A percentile compares a stretch with the other conserved stretches of the same genome.
Evolutionary conservation across 176 grass and related monocot genomes (phyloP).

Genomic region (Aegilops tauschii): DNA sequence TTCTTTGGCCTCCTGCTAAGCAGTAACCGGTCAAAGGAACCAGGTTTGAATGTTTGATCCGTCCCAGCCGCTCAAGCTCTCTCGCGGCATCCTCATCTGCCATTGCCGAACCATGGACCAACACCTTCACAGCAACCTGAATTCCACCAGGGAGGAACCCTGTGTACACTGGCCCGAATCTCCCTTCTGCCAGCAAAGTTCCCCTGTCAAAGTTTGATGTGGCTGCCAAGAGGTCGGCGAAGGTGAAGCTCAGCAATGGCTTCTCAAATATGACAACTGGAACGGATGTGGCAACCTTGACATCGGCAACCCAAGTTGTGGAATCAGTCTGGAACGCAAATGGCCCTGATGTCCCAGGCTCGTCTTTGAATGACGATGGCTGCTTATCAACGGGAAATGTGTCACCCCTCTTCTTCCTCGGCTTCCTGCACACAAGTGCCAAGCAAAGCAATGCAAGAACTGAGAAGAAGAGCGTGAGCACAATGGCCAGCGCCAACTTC

Average conservation of each 20-base stretch:
- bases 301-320: conserved; percentile 87
- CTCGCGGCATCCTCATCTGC: conserved; percentile 69
- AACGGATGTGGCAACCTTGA: conserved; percentile 84
- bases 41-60: conserved; percentile 87
- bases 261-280: conserved; percentile 97
- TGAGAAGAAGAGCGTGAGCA: conserved; percentile 60
- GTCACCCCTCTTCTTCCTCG: conserved; percentile 44
- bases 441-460: conserved; percentile 57
- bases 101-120: conserved; percentile 71
- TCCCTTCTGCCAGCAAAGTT: conserved; percentile 87
- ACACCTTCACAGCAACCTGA: conserved; percentile 84
- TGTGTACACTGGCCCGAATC: conserved; percentile 84
- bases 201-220: conserved; percentile 90
- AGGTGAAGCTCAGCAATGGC: conserved; percentile 79
- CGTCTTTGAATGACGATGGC: conserved; percentile 59
- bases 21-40: conserved; percentile 91
- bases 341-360: conserved; percentile 64
- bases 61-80: conserved; percentile 81
- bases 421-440: conserved; percentile 35
- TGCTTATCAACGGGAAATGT: conserved; percentile 49
- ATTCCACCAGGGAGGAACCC: conserved; percentile 85
- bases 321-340: conserved; percentile 87
- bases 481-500: conserved; percentile 51
- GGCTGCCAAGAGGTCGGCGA: conserved; percentile 72
- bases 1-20: conserved; percentile 80